Base-by-base conservation (phyloP, 495 filamentous ascomycete species). In the Pyronema omphalodes region DNA sequence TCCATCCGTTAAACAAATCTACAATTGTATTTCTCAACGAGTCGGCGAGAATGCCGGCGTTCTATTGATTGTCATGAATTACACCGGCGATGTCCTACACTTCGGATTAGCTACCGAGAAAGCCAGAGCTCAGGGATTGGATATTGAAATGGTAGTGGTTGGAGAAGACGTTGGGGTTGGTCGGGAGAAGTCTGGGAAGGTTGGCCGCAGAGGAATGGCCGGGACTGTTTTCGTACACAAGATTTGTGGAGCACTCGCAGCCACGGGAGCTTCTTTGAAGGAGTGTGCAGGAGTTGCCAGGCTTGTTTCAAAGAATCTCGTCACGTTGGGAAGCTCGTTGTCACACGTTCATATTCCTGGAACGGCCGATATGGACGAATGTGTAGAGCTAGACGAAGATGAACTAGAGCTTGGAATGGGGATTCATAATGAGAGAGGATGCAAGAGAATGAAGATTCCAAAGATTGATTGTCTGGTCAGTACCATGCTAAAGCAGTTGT, bases 361-460 rank as follows among this genome's bases (percentile, higher is more conserved):
- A 9, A 74, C 86, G 60, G 74, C 67, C 1, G 58, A 67, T 9
- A 33, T 44, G 2, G 68, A 74, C n/a, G 66, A 61, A 9, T 69
- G 69, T 9, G 82, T 79, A 43, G 68, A 69, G 4, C 68, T 93
- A 54, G 71, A 70, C 34, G 64, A 71, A 0, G 81, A 78, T 41
- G 83, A 96, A 70, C 80, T 93, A 17, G 91, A 98, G 71, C 74
- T 98, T 59, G 91, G 91, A 7, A 98, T 96, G 91, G 91, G 91
- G 9, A 95, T 96, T 66, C 91, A 98, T 67, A 98, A 98, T 64
- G 91, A 98, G 68, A 77, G 84, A 0, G 91, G 91, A 1, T 88
- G 79, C 11, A 83, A 81, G 61, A 74, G 83, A 44, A 66, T 73
- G 45, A 83, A 79, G 56, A 69, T 67, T 17, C 72, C 80, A 4